Evolutionary conservation across 441 rosid genomes (phyloP).

Genomic region (Melianthus villosus): DNA sequence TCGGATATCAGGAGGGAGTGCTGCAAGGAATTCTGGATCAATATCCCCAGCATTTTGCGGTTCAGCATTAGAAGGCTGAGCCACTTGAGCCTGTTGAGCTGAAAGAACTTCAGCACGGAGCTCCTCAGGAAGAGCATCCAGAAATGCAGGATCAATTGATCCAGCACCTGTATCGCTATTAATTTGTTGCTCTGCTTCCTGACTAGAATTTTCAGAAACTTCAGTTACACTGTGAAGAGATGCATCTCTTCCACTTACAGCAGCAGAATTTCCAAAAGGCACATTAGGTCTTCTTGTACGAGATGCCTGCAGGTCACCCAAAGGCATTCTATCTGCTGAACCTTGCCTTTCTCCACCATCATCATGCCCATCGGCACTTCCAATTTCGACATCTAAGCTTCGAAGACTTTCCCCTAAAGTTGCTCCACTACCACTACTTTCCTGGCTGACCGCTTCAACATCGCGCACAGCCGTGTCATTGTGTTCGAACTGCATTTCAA

Average conservation of each 20-base stretch:
- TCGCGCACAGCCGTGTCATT: conserved; percentile 71
- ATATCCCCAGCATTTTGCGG: conserved; percentile 87
- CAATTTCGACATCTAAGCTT: conserved; percentile 96
- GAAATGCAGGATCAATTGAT: conserved; percentile 90
- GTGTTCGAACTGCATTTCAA: conserved; percentile 87
- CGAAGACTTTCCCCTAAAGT: conserved; percentile 97
- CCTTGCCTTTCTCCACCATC: conserved; percentile 94
- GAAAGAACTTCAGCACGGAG: conserved; percentile 92
- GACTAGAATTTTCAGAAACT: conserved; percentile 37
- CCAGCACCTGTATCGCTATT: conserved; percentile 45
- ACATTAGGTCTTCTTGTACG: conserved; percentile 61
- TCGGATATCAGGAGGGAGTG: conserved; percentile 95
- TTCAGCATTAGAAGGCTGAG: conserved; percentile 67
- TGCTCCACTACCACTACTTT: conserved; percentile 95
- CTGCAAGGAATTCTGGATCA: conserved; percentile 96
- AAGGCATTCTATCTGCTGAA: conserved; percentile 42
- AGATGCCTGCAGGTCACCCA: conserved; percentile 37
- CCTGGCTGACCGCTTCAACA: conserved; percentile 98
- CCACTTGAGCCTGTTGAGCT: conserved; percentile 90
- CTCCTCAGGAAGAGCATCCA: conserved; percentile 94
- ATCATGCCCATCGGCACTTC: conserved; percentile 99
- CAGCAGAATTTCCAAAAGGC: conserved; percentile 37
- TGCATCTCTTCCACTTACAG: conserved; percentile 57
- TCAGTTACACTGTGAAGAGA: conserved; percentile 62
- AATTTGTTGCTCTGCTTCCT: no score